Evolutionary conservation across 495 filamentous ascomycete species (phyloP), one percentile per base, ranked within the genome.

Genomic region (Neurospora tetraspora): DNA sequence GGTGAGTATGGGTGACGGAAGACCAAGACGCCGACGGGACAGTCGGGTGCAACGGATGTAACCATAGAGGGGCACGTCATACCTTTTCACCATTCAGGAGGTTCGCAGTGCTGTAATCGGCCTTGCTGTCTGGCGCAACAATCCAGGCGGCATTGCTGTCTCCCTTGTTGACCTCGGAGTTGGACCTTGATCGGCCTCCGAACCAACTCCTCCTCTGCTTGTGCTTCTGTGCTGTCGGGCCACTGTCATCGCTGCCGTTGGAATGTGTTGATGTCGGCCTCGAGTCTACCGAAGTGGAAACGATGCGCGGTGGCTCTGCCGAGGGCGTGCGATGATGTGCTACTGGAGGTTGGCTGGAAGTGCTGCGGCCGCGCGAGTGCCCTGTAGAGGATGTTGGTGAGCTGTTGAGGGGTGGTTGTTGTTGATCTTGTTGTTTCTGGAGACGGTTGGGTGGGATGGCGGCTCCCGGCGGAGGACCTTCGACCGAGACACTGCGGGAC

Each of bases 1-100:
- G 53, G 53, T 65, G 11, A 12, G 47, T 16, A 70, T 31, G 5
- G 39, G 34, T 27, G 38, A 71, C 40, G 38, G 12, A 2, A 11
- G 12, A n/a, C 11, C 8, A n/a, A 27, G 23, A 34, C 31, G 45
- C 31, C 18, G 37, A 69, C n/a, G 38, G 61, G 38, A 11, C 1
- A 37, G 72, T 71, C 68, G 31, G 37, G 12, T 70, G 20, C 70
- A 43, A 43, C 10, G 18, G 23, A 38, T 27, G 40, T 61, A 68
- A 68, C 18, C 27, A 23, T 47, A 2, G 53, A 36, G n/a, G n/a
- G n/a, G 10, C 10, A 71, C 7, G 71, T 71, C 79, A 59, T 82
- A 90, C 88, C 83, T 88, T 90, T 65, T 91, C 89, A 14, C 89
- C 88, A 73, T 86, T 83, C 1, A 84, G 74, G 61, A 94, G 77